These are phyloP conservation scores for Primulina eburnea DNA, from an alignment of 257 asterid species.

Conservation along the genomic window DNA sequence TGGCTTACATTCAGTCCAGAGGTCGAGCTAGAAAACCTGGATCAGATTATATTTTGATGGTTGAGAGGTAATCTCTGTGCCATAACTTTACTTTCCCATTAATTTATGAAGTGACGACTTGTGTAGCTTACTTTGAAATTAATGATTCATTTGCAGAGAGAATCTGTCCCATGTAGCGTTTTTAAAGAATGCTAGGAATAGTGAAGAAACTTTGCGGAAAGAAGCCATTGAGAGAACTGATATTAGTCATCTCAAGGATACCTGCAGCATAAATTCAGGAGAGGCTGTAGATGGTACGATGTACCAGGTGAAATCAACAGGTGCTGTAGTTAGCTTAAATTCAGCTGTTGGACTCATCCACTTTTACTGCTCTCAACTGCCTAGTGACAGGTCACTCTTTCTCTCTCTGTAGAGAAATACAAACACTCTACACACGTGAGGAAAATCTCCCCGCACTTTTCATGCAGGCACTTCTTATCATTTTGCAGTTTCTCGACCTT, in stretches of 20 bases:
- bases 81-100: constrained; percentile 21
- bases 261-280: constrained; percentile 46
- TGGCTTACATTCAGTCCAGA: constrained; percentile 98
- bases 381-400: constrained; percentile 79
- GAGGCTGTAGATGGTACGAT: constrained; percentile 57
- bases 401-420: not conserved
- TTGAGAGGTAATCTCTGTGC: constrained; percentile 69
- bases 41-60: constrained; percentile 98
- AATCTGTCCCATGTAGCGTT: constrained; percentile 84
- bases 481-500: constrained; percentile 10
- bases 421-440: not conserved
- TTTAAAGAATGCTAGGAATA: constrained; percentile 89
- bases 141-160: constrained; percentile 55
- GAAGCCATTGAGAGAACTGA: constrained; percentile 99
- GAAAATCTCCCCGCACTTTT: constrained; percentile 8
- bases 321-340: constrained; percentile 98
- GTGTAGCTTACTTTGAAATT: constrained; percentile 15
- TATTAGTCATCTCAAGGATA: constrained; percentile 85
- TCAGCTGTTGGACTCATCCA: constrained; percentile 98
- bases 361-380: constrained; percentile 96
- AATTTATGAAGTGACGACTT: constrained; percentile 18
- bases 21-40: constrained; percentile 99
- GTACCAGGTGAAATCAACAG: constrained; percentile 95
- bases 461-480: constrained; percentile 9
- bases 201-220: constrained; percentile 96